Percentiles rank a stretch among this genome's conserved stretches.
Conservation (phyloP, 331 rosid species). For the Acacia pycnantha region DNA sequence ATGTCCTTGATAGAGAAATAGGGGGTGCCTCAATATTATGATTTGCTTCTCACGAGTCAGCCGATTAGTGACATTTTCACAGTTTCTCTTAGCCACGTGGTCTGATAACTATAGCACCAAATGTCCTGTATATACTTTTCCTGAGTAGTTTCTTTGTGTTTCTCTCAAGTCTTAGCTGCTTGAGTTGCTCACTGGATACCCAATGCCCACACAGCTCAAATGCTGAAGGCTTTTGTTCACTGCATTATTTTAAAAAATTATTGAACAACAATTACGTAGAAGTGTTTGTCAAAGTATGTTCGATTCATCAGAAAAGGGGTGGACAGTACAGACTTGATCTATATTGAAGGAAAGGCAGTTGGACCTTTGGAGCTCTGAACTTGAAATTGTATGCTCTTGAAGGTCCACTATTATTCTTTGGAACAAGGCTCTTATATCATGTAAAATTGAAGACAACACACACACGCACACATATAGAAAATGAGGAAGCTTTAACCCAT, state of each 20-base stretch:
- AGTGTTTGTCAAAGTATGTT: neutral
- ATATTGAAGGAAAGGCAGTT: neutral
- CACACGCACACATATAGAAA: neutral
- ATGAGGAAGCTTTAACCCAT: neutral
- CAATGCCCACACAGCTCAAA: neutral
- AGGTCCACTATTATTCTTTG: neutral
- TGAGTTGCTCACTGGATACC: neutral
- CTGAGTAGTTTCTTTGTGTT: neutral
- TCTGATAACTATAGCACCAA: neutral
- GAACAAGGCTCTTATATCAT: neutral
- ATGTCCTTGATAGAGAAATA: neutral
- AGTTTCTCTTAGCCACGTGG: neutral
- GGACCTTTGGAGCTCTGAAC: neutral
- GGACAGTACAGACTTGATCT: neutral
- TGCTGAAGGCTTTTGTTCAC: neutral
- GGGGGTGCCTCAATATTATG: neutral
- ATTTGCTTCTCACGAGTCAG: neutral
- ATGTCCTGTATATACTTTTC: neutral
- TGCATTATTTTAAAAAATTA: neutral
- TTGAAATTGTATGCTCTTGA: neutral
- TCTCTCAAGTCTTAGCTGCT: neutral
- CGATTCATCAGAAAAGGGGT: neutral
- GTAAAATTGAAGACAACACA: neutral
- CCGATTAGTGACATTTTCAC: neutral
- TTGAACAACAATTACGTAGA: neutral